Evolutionary conservation across 345 rosid species (phyloP), one percentile per base, ranked within the genome.

Genomic region (Populus ilicifolia): DNA sequence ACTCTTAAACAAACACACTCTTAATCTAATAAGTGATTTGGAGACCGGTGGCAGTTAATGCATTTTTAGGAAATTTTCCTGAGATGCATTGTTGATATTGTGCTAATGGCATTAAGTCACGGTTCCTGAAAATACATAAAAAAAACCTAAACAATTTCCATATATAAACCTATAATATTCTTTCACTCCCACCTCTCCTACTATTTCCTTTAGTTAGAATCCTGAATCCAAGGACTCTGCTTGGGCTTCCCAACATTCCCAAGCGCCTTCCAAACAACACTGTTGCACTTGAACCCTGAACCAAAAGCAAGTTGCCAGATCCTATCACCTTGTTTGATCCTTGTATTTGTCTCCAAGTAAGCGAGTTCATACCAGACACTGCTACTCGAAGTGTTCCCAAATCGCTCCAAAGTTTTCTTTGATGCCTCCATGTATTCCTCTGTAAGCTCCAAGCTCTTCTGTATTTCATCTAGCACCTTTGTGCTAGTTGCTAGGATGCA

Each of bases 371-470:
- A 90, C 97, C 94, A 92, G 41, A 87, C 76, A 17, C 93, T 89
- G 48, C 94, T 90, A 72, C 95, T 92, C 0, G 93, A 90, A 8
- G 93, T 89, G 76, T 92, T 92, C 46, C 94, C 97, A 6, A 92
- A 90, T 18, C 88, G 82, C 75, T 87, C 86, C 71, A 90, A 27
- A 2, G 97, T 91, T 77, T 62, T 86, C 74, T 90, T 79, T 0
- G 96, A 91, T 0, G 93, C 91, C 70, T 90, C 94, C 95, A 92
- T 90, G 81, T 88, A 78, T 68, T 87, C 89, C 0, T 88, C 89
- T 0, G 91, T 82, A 50, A 91, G 83, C 33, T 89, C 86, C 71
- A 93, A 77, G 87, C 86, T 88, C 73, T 87, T 87, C 65, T 93
- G 90, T 30, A 93, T 76, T 78, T 89, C 89, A 50, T 89, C 88